phyloP scores from a whole-genome alignment of 768 basidiomycete genomes.

The Sutorius australiensis region DNA sequence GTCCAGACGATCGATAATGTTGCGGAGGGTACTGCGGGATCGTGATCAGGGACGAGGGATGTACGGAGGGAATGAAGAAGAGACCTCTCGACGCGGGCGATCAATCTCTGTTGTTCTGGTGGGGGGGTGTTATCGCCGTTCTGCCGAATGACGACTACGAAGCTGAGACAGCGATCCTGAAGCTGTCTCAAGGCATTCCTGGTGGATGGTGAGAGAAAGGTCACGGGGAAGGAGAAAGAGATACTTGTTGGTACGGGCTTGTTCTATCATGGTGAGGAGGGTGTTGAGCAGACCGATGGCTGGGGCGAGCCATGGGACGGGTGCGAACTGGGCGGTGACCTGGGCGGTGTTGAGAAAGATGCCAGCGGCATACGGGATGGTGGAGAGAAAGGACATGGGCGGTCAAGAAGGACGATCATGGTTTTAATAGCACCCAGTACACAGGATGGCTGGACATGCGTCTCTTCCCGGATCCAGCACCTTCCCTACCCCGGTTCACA shows the following conservation, averaged over 20 bases:
- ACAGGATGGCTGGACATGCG: slow-evolving; percentile 30
- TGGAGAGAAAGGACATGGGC: slow-evolving; percentile 14
- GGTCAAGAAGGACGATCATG: not conserved
- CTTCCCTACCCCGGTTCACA: slow-evolving; percentile 50
- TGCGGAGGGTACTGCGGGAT: slow-evolving; percentile 26
- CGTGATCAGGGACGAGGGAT: slow-evolving; percentile 7
- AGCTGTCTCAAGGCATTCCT: slow-evolving; percentile 45
- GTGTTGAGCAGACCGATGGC: slow-evolving; percentile 39
- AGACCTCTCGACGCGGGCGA: slow-evolving; percentile 33
- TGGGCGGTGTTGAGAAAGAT: slow-evolving; percentile 33
- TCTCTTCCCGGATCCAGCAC: slow-evolving; percentile 41
- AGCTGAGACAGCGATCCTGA: slow-evolving; percentile 42
- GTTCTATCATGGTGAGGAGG: slow-evolving; percentile 46
- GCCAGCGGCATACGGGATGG: slow-evolving; percentile 9
- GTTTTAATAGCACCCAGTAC: not conserved
- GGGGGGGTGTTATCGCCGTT: slow-evolving; percentile 26
- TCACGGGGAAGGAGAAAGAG: not conserved
- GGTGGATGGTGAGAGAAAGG: slow-evolving; percentile 1
- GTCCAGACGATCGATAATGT: slow-evolving; percentile 40
- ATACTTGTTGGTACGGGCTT: slow-evolving; percentile 48
- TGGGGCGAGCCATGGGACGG: slow-evolving; percentile 46
- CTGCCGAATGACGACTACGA: slow-evolving; percentile 40
- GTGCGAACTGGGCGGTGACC: slow-evolving; percentile 43
- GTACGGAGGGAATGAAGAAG: not conserved
- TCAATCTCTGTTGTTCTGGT: slow-evolving; percentile 32